phyloP scores from a whole-genome alignment of 2,329 filamentous ascomycete genomes.

The Botryosphaeria dothidea region DNA sequence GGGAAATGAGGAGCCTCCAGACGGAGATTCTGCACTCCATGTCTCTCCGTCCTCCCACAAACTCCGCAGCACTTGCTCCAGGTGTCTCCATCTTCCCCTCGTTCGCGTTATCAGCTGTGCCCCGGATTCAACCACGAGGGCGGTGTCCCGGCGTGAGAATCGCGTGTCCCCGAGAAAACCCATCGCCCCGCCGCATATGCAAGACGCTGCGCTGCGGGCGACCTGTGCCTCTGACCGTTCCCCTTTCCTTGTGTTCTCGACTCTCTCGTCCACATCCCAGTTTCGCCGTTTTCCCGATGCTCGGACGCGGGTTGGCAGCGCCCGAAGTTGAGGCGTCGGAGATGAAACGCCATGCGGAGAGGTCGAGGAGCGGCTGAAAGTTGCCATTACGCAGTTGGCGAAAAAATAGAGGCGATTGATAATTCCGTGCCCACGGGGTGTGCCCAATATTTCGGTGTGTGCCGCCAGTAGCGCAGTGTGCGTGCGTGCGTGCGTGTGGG shows the following conservation, averaged over 20 bases:
- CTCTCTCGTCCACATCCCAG: background rate
- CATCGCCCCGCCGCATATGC: background rate
- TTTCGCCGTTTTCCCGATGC: background rate
- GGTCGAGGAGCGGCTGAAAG: background rate
- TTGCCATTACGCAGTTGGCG: background rate
- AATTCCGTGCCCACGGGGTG: constrained; percentile 7
- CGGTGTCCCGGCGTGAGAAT: background rate
- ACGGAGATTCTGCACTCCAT: constrained; percentile 14
- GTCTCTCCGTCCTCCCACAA: constrained; percentile 12
- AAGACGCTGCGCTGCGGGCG: background rate
- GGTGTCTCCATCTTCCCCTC: constrained; percentile 11
- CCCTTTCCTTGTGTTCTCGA: constrained; percentile 4
- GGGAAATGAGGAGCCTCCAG: constrained; percentile 12
- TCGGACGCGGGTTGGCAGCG: constrained; percentile 5
- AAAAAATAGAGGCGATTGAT: background rate
- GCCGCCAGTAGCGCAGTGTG: background rate
- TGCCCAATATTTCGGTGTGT: background rate
- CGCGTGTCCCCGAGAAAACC: background rate
- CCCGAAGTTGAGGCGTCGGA: constrained; percentile 14
- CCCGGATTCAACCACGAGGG: constrained; percentile 1
- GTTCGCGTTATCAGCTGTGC: constrained; percentile 12
- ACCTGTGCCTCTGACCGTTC: constrained; percentile 18
- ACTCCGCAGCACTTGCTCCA: constrained; percentile 13
- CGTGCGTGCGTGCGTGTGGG: background rate
- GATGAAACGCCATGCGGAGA: constrained; percentile 14